phyloP scores from a whole-genome alignment of 202 grass and related monocot genomes.

The Cymbopogon flexuosus region DNA sequence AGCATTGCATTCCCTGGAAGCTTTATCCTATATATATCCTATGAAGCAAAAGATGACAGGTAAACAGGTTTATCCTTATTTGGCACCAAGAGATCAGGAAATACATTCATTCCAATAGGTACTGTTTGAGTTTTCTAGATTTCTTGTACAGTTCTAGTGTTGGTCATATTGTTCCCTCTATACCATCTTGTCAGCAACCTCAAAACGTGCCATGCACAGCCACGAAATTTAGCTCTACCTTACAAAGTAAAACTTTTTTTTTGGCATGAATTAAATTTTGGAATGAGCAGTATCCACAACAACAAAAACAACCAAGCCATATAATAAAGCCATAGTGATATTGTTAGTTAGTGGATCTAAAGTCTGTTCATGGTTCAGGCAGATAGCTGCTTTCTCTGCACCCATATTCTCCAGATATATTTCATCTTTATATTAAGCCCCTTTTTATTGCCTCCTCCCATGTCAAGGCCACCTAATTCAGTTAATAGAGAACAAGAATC shows the following conservation, averaged over 20 bases:
- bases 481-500: neutral
- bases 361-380: neutral
- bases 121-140: neutral
- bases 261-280: neutral
- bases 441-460: too few species aligned
- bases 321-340: neutral
- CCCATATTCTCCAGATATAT: too few species aligned
- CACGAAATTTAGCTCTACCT: neutral
- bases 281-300: neutral
- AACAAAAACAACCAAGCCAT: neutral
- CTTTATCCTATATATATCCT: conserved; percentile 98
- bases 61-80: conserved; percentile 23
- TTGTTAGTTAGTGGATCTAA: neutral
- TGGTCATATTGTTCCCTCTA: neutral
- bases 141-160: neutral
- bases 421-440: too few species aligned
- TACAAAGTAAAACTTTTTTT: neutral
- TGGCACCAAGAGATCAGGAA: neutral
- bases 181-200: neutral
- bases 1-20: conserved; percentile 85
- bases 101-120: conserved; percentile 13
- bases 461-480: too few species aligned
- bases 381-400: neutral
- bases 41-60: conserved; percentile 11
- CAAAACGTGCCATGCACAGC: neutral